Base-by-base conservation (phyloP, 2,329 filamentous ascomycete genomes). In the Diaporthe destruens region DNA sequence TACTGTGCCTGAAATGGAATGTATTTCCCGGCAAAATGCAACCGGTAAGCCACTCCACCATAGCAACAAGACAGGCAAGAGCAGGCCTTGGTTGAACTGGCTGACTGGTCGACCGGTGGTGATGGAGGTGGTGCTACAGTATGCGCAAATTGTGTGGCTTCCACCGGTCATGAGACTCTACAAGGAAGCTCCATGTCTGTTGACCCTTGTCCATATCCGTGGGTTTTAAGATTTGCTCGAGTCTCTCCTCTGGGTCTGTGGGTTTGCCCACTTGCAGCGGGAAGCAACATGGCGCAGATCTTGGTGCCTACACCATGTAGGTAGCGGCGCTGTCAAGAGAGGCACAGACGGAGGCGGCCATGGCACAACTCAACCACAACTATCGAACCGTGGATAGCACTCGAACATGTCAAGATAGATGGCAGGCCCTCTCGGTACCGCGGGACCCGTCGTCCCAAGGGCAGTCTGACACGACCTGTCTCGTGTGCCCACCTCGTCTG, bases 301-400 rank as follows among this genome's bases (percentile, higher is more conserved):
- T 65, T 49, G 59, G 44, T 29, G 29, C 29, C 29, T 36, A 36
- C 34, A 36, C 34, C 5, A 29, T 9, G 34, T 36, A 36, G 11
- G 39, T 34, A 8, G 32, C 32, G 25, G 44, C 39, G 47, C 61
- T 66, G 61, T 53, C 47, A 66, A 32, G 47, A 66, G 61, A 66
- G 61, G 61, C 61, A 66, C 61, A 65, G 61, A 65, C 61, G 44
- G 61, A 65, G 44, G 44, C 59, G 32, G 57, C 57, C 57, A 63
- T 32, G 34, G 25, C 42, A 53, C 44, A 53, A 53, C 57, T 3
- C 39, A 65, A 18, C 47, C 18, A 11, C 11, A 4, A 9, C 34
- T 18, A 3, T 20, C 42, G 25, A 63, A 12, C 59, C 42, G 18
- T 51, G 59, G 59, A 34, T 65, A 9, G 47, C 32, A 36, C 3